Evolutionary conservation across 1,139 yeast species (phyloP).

Genomic region (Candida sp.): DNA sequence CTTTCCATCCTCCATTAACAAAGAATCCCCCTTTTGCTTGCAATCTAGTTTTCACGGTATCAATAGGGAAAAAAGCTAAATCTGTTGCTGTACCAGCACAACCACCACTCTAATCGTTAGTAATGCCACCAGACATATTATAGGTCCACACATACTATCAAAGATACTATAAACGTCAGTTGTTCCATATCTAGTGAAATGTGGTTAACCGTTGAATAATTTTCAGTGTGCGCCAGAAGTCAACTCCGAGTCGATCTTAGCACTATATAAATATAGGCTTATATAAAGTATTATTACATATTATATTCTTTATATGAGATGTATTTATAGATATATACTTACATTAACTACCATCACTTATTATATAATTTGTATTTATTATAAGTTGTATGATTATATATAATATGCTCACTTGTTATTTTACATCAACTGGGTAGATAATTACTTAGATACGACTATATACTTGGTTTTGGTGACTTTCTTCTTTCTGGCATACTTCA

Average conservation of each 20-base stretch:
- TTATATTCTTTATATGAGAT: too few species aligned
- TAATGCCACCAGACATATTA: not conserved
- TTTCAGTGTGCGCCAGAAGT: too few species aligned
- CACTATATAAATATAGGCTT: too few species aligned
- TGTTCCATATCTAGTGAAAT: conserved; percentile 3
- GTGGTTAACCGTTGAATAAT: not conserved
- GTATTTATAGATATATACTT: too few species aligned
- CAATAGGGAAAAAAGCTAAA: conserved; percentile 92
- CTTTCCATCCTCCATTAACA: conserved; percentile 87
- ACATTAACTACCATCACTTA: too few species aligned
- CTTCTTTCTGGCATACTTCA: conserved; percentile 74
- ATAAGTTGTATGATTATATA: not conserved
- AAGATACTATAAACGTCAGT: conserved; percentile 5
- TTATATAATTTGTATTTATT: too few species aligned
- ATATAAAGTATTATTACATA: too few species aligned
- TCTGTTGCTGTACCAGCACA: conserved; percentile 97
- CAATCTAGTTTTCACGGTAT: conserved; percentile 86
- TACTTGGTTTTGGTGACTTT: conserved; percentile 46
- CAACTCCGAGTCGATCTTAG: too few species aligned
- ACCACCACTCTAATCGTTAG: conserved; percentile 65
- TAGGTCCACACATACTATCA: conserved; percentile 2
- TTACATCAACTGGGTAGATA: too few species aligned
- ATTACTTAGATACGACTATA: conserved; percentile 16
- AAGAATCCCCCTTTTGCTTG: conserved; percentile 97
- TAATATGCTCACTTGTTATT: not conserved